Evolutionary conservation across 2,329 filamentous ascomycete genomes (phyloP).

Genomic region (Dactylellina parvicollis): DNA sequence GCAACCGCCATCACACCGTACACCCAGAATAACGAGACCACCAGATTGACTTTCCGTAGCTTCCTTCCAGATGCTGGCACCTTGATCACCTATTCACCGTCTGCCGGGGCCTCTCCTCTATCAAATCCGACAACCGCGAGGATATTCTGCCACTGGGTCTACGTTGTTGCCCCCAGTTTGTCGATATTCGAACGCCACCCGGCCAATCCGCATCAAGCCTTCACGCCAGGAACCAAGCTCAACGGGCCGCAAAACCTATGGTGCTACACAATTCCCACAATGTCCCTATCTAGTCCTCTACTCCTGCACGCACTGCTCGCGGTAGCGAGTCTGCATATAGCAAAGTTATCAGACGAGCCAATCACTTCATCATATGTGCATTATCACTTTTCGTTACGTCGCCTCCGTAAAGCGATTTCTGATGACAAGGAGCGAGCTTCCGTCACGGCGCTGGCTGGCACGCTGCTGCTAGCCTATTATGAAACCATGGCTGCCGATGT

Average conservation of each 20-base stretch:
- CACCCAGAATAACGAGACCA: slow-evolving; percentile 64
- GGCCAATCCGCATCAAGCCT: slow-evolving; percentile 68
- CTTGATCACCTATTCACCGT: slow-evolving; percentile 72
- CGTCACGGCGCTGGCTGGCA: slow-evolving; percentile 85
- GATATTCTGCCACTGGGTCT: slow-evolving; percentile 91
- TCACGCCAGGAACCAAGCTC: slow-evolving; percentile 56
- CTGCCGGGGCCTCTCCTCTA: slow-evolving; percentile 74
- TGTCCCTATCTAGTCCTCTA: slow-evolving; percentile 84
- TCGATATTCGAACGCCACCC: slow-evolving; percentile 88
- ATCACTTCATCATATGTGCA: slow-evolving; percentile 87
- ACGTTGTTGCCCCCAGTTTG: slow-evolving; percentile 84
- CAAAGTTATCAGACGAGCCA: slow-evolving; percentile 78
- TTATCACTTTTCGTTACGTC: slow-evolving; percentile 84
- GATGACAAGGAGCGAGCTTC: slow-evolving; percentile 75
- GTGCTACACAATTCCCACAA: slow-evolving; percentile 82
- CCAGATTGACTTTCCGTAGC: slow-evolving; percentile 64
- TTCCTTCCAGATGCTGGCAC: slow-evolving; percentile 65
- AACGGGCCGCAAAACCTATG: slow-evolving; percentile 64
- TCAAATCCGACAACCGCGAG: slow-evolving; percentile 81
- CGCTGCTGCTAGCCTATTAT: slow-evolving; percentile 86
- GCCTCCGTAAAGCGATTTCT: slow-evolving; percentile 79
- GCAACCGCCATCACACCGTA: slow-evolving; percentile 62
- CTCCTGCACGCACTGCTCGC: slow-evolving; percentile 91
- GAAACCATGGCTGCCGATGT: slow-evolving; percentile 96
- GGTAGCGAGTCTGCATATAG: slow-evolving; percentile 84